Evolutionary conservation across 306 rosid genomes (phyloP).

Genomic region (Prunus davidiana): DNA sequence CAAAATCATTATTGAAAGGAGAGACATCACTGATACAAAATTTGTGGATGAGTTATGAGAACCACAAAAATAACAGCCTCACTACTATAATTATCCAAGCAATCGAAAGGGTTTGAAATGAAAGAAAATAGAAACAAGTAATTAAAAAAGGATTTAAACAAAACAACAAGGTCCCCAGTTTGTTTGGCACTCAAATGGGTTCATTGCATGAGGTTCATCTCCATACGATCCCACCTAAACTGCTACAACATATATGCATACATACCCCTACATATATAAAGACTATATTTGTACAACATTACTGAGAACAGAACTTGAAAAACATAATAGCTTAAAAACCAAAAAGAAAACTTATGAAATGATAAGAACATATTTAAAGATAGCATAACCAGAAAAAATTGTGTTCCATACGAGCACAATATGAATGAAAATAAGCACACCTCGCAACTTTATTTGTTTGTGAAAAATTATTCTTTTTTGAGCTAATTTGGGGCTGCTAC

Average conservation of each 20-base stretch:
- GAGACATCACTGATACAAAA: conserved; percentile 44
- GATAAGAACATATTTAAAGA: too few relatives aligned
- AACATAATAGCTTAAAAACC: too few relatives aligned
- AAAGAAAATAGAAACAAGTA: not conserved
- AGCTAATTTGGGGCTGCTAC: too few relatives aligned
- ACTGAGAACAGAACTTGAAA: too few relatives aligned
- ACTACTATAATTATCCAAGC: conserved; percentile 2
- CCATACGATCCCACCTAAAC: not conserved
- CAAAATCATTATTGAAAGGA: conserved; percentile 40
- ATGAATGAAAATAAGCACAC: too few relatives aligned
- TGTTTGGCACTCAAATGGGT: not conserved
- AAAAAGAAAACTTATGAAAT: too few relatives aligned
- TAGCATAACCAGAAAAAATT: too few relatives aligned
- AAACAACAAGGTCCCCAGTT: not conserved
- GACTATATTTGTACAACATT: too few relatives aligned
- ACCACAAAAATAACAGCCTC: conserved; percentile 5
- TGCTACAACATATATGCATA: not conserved
- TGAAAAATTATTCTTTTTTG: too few relatives aligned
- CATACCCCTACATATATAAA: too few relatives aligned
- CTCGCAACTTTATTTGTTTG: too few relatives aligned
- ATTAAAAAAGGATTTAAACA: not conserved
- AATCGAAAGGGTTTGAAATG: conserved; percentile 2
- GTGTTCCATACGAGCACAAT: too few relatives aligned
- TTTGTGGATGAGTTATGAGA: not conserved
- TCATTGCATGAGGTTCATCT: not conserved